A percentile compares a stretch with the other conserved stretches of the same genome.
phyloP scores from a whole-genome alignment of 2,329 filamentous ascomycete species.

The Arthrobotrys conoides region DNA sequence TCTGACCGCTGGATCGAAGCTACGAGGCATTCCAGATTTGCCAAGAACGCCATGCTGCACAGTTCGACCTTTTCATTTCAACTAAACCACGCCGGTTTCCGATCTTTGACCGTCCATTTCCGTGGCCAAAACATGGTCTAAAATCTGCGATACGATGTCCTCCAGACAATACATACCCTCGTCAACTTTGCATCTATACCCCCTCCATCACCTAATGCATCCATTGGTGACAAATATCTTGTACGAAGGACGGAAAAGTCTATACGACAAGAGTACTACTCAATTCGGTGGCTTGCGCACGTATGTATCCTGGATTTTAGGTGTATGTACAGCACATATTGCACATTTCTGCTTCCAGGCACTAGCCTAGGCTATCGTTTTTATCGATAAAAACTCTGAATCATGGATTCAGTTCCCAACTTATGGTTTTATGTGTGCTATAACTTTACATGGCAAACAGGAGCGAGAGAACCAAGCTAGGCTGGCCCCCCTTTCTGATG shows the following conservation, averaged over 20 bases:
- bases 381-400: not conserved
- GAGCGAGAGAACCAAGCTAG: not conserved
- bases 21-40: not conserved
- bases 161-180: not conserved
- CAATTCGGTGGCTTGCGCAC: slow-evolving; percentile 3
- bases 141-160: not conserved
- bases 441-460: not conserved
- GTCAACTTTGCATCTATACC: slow-evolving; percentile 8
- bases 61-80: slow-evolving; percentile 32
- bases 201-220: slow-evolving; percentile 13
- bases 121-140: slow-evolving; percentile 12
- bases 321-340: not conserved
- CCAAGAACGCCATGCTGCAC: slow-evolving; percentile 44
- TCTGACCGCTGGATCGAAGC: slow-evolving; percentile 20
- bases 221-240: slow-evolving; percentile 3
- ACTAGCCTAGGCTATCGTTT: not conserved
- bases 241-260: not conserved
- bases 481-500: not conserved
- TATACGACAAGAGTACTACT: not conserved
- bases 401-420: not conserved
- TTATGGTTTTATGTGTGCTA: not conserved
- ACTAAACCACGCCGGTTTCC: slow-evolving; percentile 34
- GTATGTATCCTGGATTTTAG: not conserved
- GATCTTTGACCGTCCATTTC: slow-evolving; percentile 21
- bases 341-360: not conserved